Evolutionary conservation across 306 rosid genomes (phyloP).

Genomic region (Ormosia emarginata): DNA sequence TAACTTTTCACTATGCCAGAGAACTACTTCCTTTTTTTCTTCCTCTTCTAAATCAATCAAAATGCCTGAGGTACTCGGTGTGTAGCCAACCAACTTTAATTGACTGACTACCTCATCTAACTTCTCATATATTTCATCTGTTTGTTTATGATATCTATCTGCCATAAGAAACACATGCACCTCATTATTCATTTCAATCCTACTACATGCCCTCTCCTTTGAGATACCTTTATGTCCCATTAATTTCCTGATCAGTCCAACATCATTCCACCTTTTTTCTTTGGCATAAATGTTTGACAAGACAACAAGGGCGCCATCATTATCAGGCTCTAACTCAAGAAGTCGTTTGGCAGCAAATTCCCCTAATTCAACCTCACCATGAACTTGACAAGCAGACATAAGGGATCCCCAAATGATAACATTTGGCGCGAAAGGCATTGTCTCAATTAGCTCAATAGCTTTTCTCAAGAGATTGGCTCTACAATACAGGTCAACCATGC

Average conservation of each 20-base stretch:
- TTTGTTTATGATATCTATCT: slow-evolving; percentile 65
- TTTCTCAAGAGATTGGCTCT: slow-evolving; percentile 74
- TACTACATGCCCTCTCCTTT: slow-evolving; percentile 76
- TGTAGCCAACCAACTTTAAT: slow-evolving; percentile 64
- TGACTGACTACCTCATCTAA: slow-evolving; percentile 60
- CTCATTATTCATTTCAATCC: slow-evolving; percentile 60
- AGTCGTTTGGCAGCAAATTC: slow-evolving; percentile 73
- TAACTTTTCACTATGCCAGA: slow-evolving; percentile 87
- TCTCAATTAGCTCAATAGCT: slow-evolving; percentile 72
- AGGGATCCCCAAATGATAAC: slow-evolving; percentile 89
- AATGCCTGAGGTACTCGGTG: slow-evolving; percentile 45
- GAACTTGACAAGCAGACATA: slow-evolving; percentile 78
- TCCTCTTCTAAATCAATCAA: slow-evolving; percentile 73
- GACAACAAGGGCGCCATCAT: slow-evolving; percentile 77
- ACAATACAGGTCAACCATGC: slow-evolving; percentile 87
- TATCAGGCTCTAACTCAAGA: slow-evolving; percentile 68
- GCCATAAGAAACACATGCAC: slow-evolving; percentile 77
- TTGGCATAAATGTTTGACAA: slow-evolving; percentile 80
- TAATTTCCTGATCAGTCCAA: slow-evolving; percentile 52
- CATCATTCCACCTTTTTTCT: slow-evolving; percentile 79
- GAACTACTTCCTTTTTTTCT: slow-evolving; percentile 64
- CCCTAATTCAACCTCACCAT: slow-evolving; percentile 70
- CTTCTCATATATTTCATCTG: slow-evolving; percentile 63
- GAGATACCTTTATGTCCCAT: slow-evolving; percentile 62
- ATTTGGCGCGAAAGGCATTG: slow-evolving; percentile 76